Evolutionary conservation across 306 rosid species (phyloP), one percentile per base, ranked within the genome.

Genomic region (Ziziphus jujuba): DNA sequence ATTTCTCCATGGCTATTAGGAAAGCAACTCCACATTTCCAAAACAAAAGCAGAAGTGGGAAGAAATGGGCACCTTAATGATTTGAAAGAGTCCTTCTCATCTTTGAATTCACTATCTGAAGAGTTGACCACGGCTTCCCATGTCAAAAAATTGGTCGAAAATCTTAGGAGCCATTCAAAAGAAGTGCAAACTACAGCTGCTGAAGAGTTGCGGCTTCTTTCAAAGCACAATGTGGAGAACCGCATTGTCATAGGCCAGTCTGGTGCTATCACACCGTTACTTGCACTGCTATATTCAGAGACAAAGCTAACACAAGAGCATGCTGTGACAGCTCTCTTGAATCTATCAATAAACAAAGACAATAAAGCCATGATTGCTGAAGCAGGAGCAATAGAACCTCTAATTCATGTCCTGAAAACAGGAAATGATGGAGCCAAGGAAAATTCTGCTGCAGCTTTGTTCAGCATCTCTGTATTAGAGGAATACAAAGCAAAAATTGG

Each of bases 261-360:
- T 56, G 96, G 96, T 31, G 93, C 96, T 31, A 73, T 93, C 64
- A 20, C 14, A 6, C 84, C 87, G 35, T 81, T 93, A 78, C 77
- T 93, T 63, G 81, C 90, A 5, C 80, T 90, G 65, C 72, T 93
- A 36, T 88, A 80, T 80, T 86, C 97, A 5, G 86, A 85, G 4
- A 50, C 28, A 68, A 81, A 84, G 83, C 25, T 61, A 75, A 84
- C 81, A 53, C 98, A 93, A 75, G 97, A 93, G 77, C 98, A 93
- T 75, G 88, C 98, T 28, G 98, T 90, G 75, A 93, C 97, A 58
- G 91, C 97, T 53, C 80, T 93, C 28, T 81, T 93, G 85, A 93
- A 93, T 74, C 77, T 93, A 62, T 93, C 98, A 25, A 90, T 93
- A 56, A 59, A 85, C 59, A 88, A 87, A 63, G 76, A 77, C 47